Evolutionary conservation across 2,329 filamentous ascomycete genomes (phyloP).

Genomic region (Epichloe scottii): DNA sequence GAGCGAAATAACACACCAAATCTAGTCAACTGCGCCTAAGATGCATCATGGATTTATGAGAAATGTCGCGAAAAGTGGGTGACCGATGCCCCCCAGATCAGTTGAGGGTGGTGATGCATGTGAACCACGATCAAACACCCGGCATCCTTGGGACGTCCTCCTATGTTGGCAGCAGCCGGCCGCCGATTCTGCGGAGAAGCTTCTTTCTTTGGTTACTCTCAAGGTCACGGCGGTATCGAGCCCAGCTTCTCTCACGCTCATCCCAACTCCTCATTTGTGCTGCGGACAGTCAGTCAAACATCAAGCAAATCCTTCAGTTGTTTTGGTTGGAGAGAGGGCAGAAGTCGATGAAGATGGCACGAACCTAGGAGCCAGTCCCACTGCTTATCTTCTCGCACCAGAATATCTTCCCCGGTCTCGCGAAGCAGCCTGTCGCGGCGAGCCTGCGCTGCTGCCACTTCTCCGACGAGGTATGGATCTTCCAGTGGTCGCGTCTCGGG

Average conservation of each 20-base stretch:
- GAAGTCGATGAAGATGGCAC: conserved; percentile 14
- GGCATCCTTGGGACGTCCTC: neutral
- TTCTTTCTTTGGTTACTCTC: conserved; percentile 24
- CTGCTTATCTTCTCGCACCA: conserved; percentile 43
- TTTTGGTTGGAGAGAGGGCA: neutral
- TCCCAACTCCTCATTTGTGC: conserved; percentile 39
- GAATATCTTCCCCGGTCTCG: conserved; percentile 40
- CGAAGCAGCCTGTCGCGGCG: conserved; percentile 43
- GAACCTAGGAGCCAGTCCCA: conserved; percentile 50
- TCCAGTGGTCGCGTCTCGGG: conserved; percentile 39
- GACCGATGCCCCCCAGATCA: neutral
- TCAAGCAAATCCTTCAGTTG: neutral
- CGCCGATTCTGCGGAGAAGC: conserved; percentile 28
- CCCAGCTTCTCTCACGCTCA: conserved; percentile 37
- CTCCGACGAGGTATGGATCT: conserved; percentile 55
- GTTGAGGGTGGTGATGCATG: neutral
- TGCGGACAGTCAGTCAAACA: conserved; percentile 13
- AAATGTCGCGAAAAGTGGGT: neutral
- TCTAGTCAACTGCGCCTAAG: conserved; percentile 7
- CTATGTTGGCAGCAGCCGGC: conserved; percentile 12
- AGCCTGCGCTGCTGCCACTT: conserved; percentile 47
- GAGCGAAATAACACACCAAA: neutral
- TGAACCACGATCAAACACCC: conserved; percentile 1
- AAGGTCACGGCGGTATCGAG: conserved; percentile 26
- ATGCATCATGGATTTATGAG: conserved; percentile 6